Evolutionary conservation across 2,329 filamentous ascomycete genomes (phyloP).

Genomic region (Xylaria sp.): DNA sequence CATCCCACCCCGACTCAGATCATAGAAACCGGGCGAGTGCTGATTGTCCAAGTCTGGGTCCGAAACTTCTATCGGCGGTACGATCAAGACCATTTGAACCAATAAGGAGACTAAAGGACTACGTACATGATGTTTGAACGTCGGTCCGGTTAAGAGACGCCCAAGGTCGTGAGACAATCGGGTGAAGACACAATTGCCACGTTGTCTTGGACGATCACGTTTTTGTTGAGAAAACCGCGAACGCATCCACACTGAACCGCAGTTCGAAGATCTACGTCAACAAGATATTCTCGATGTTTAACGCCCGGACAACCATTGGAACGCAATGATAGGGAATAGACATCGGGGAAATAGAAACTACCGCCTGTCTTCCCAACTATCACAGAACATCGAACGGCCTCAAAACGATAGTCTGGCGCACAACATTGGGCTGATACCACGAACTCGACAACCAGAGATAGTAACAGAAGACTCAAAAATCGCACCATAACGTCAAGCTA

Average conservation of each 20-base stretch:
- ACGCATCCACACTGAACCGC: neutral
- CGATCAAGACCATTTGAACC: neutral
- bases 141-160: neutral
- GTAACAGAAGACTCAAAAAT: no score
- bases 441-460: no score
- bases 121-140: neutral
- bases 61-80: neutral
- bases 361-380: no score
- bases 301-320: neutral
- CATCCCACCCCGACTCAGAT: no score
- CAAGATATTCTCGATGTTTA: neutral
- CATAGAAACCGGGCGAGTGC: no score
- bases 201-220: neutral
- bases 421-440: no score
- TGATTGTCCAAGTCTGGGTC: no score
- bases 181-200: neutral
- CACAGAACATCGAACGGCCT: no score
- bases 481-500: no score
- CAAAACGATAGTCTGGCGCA: no score
- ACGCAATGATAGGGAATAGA: no score
- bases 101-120: neutral
- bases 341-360: no score
- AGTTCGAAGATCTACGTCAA: neutral
- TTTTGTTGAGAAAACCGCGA: neutral
- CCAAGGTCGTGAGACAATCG: neutral